Conservation (phyloP, 2,329 filamentous ascomycete species). For the Parastagonospora nodorum region DNA sequence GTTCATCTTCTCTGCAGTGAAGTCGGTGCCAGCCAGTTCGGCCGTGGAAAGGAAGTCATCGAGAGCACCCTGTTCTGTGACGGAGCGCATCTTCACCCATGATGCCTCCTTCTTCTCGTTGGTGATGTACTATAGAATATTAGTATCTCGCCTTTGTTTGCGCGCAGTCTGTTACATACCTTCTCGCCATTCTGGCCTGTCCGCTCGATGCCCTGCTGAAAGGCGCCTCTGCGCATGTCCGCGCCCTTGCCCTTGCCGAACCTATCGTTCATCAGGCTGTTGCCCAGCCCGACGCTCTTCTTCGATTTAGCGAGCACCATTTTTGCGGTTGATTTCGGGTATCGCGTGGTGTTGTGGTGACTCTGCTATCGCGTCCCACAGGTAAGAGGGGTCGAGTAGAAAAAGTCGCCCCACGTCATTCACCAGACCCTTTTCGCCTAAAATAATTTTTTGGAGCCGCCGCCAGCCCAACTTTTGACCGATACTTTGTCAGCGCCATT, state of each 20-base stretch:
- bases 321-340: conserved; percentile 31
- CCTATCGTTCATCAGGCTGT: conserved; percentile 97
- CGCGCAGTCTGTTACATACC: conserved; percentile 45
- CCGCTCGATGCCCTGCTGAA: conserved; percentile 69
- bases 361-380: conserved; percentile 11
- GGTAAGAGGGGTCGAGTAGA: conserved; percentile 23
- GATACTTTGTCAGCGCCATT: conserved; percentile 38
- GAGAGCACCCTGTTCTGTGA: conserved; percentile 94
- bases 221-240: conserved; percentile 75
- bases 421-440: conserved; percentile 64
- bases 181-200: conserved; percentile 77
- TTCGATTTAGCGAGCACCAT: conserved; percentile 92
- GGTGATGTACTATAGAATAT: conserved; percentile 72
- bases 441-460: conserved; percentile 59
- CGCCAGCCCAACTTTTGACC: conserved; percentile 12
- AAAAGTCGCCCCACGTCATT: conserved; percentile 50
- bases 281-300: conserved; percentile 91
- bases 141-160: conserved; percentile 22
- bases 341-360: conserved; percentile 23
- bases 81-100: conserved; percentile 99
- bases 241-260: conserved; percentile 91
- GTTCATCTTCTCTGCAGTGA: conserved; percentile 98
- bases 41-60: conserved; percentile 97
- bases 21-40: conserved; percentile 96
- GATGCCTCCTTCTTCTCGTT: conserved; percentile 88